phyloP scores from a whole-genome alignment of 139 green algal species.

The Chlorella vulgaris region DNA sequence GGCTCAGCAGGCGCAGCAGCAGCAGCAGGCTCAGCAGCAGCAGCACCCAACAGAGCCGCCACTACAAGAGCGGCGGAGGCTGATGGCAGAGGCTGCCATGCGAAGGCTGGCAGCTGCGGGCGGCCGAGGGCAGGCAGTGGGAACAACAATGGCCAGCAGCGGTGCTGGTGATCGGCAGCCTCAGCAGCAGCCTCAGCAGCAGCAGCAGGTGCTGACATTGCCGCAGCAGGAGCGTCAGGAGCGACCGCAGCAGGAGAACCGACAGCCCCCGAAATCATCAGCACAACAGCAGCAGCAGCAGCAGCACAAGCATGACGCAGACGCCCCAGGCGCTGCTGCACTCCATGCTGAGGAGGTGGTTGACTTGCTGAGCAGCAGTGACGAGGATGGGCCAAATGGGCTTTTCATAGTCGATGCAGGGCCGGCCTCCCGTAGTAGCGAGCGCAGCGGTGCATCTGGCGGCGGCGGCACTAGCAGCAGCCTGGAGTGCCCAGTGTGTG shows the following conservation, averaged over 20 bases:
- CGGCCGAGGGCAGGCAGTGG: neutral
- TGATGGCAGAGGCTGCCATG: constrained; percentile 7
- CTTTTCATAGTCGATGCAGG: too few species aligned
- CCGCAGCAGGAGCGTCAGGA: neutral
- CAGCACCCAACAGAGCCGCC: constrained; percentile 1
- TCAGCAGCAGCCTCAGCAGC: neutral
- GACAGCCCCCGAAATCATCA: neutral
- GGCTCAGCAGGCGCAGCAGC: neutral
- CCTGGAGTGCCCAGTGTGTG: constrained; percentile 15
- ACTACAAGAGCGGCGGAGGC: neutral
- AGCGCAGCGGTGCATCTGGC: too few species aligned
- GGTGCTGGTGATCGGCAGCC: neutral
- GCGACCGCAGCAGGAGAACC: neutral
- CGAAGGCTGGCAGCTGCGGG: neutral
- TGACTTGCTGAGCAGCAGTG: neutral
- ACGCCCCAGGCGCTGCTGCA: neutral
- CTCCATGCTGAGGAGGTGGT: neutral
- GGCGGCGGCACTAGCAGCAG: neutral
- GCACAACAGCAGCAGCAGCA: neutral
- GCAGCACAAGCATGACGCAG: neutral
- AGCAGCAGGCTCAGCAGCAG: neutral
- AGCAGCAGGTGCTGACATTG: neutral
- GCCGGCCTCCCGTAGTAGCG: neutral
- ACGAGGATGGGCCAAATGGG: too few species aligned
- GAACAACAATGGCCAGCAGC: neutral